phyloP scores from a whole-genome alignment of 305 asterid species.

The Salvia sclarea region DNA sequence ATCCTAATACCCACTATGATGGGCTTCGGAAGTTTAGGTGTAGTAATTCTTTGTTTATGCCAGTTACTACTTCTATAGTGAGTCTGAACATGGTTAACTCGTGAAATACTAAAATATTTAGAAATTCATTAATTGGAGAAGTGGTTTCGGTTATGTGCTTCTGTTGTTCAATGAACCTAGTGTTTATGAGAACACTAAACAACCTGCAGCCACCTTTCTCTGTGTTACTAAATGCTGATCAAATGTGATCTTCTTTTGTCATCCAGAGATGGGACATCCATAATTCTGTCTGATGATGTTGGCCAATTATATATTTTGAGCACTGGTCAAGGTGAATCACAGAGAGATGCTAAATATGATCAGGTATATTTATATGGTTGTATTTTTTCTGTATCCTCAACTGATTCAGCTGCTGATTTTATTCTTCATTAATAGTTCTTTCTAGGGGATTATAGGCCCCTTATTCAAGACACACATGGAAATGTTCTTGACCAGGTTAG shows the following conservation, averaged over 20 bases:
- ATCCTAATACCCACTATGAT: constrained; percentile 5
- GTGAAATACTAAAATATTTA: constrained; percentile 12
- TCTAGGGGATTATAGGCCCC: constrained; percentile 96
- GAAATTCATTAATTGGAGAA: constrained; percentile 10
- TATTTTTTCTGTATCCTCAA: constrained; percentile 20
- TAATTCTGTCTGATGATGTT: constrained; percentile 94
- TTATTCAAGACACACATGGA: constrained; percentile 88
- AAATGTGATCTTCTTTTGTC: constrained; percentile 33
- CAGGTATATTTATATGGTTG: constrained; percentile 56
- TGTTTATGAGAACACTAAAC: constrained; percentile 14
- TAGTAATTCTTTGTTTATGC: constrained; percentile 6
- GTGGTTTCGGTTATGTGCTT: constrained; percentile 4
- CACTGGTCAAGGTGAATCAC: constrained; percentile 98
- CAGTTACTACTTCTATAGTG: constrained; percentile 24
- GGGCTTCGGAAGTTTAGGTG: constrained; percentile 14
- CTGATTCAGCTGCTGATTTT: constrained; percentile 32
- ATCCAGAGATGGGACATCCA: constrained; percentile 96
- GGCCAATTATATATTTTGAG: constrained; percentile 88
- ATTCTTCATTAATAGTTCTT: constrained; percentile 70
- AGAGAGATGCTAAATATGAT: constrained; percentile 88
- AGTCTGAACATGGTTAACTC: constrained; percentile 13
- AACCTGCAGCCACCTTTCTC: constrained; percentile 23
- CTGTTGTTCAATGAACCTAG: not conserved
- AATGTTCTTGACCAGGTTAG: constrained; percentile 95
- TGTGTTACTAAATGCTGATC: constrained; percentile 30